These are phyloP conservation scores for Apiospora sp. DNA, from an alignment of 2,329 filamentous ascomycete species.

Conservation along the genomic window DNA sequence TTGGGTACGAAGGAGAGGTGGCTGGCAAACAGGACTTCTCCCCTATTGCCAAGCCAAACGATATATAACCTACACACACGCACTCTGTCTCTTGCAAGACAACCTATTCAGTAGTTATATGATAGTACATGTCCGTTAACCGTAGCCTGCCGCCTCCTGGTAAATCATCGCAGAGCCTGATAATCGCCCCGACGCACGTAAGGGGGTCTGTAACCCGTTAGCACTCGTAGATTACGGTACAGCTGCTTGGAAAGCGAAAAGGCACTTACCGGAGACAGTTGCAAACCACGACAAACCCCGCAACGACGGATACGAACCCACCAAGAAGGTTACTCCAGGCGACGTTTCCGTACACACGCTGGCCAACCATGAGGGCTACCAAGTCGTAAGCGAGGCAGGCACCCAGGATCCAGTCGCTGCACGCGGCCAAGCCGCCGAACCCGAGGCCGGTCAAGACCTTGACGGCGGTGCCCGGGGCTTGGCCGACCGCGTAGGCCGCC, in stretches of 20 bases:
- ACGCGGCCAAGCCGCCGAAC: slow-evolving; percentile 56
- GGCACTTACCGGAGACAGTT: slow-evolving; percentile 58
- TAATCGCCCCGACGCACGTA: slow-evolving; percentile 28
- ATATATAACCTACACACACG: not conserved
- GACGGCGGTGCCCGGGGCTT: slow-evolving; percentile 53
- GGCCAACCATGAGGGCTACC: slow-evolving; percentile 61
- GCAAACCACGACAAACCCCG: slow-evolving; percentile 59
- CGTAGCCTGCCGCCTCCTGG: not conserved
- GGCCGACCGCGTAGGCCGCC: slow-evolving; percentile 61
- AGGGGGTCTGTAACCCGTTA: slow-evolving; percentile 26
- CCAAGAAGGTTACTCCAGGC: slow-evolving; percentile 60
- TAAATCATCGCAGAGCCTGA: slow-evolving; percentile 25
- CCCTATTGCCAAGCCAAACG: not conserved
- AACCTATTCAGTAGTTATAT: too few species aligned
- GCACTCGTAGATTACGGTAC: not conserved
- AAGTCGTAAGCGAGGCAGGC: slow-evolving; percentile 67
- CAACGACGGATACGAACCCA: slow-evolving; percentile 58
- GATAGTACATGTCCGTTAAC: too few species aligned
- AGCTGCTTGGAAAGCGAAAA: not conserved
- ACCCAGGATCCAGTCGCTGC: slow-evolving; percentile 68
- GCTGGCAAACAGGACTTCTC: slow-evolving; percentile 32
- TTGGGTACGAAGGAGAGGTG: slow-evolving; percentile 42
- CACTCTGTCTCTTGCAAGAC: too few species aligned
- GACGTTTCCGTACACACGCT: slow-evolving; percentile 50
- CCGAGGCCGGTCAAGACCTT: slow-evolving; percentile 62